phyloP scores from a whole-genome alignment of 257 asterid genomes.

The Coffea canephora region DNA sequence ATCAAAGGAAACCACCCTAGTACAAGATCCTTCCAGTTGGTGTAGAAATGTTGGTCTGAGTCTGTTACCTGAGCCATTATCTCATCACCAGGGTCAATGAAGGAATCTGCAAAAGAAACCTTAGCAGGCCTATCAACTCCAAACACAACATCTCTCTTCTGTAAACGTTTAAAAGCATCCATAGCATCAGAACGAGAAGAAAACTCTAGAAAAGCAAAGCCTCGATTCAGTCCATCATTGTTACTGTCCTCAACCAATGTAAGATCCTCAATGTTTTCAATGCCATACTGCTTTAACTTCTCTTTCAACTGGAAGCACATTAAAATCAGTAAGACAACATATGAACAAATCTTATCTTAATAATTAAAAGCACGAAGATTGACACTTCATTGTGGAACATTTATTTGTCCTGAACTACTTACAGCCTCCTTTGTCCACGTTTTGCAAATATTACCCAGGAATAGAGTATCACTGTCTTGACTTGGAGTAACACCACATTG shows the following conservation, averaged over 20 bases:
- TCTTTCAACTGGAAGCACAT: slow-evolving; percentile 81
- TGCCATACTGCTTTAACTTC: slow-evolving; percentile 69
- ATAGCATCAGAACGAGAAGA: slow-evolving; percentile 91
- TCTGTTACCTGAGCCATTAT: slow-evolving; percentile 96
- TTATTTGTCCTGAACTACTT: slow-evolving; percentile 42
- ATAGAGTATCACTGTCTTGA: slow-evolving; percentile 96
- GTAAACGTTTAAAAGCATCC: slow-evolving; percentile 98
- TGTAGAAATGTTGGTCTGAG: slow-evolving; percentile 31
- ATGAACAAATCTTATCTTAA: slow-evolving; percentile 21
- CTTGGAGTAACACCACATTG: slow-evolving; percentile 97
- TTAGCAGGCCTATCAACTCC: slow-evolving; percentile 96
- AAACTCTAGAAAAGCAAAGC: slow-evolving; percentile 94
- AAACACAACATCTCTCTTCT: slow-evolving; percentile 81
- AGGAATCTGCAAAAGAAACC: slow-evolving; percentile 97
- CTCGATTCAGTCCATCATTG: slow-evolving; percentile 71
- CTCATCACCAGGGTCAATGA: slow-evolving; percentile 97
- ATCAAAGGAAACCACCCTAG: slow-evolving; percentile 13
- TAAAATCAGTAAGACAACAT: slow-evolving; percentile 37
- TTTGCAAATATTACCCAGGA: slow-evolving; percentile 92
- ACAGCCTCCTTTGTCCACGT: slow-evolving; percentile 94
- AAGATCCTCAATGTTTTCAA: slow-evolving; percentile 80
- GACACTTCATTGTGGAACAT: slow-evolving; percentile 25
- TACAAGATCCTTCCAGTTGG: slow-evolving; percentile 4
- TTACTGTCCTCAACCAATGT: slow-evolving; percentile 91
- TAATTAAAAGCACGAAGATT: slow-evolving; percentile 24